A percentile compares a stretch with the other conserved stretches of the same genome.
These are phyloP conservation scores for Coffea canephora DNA, from an alignment of 257 asterid genomes.

Conservation along the genomic window DNA sequence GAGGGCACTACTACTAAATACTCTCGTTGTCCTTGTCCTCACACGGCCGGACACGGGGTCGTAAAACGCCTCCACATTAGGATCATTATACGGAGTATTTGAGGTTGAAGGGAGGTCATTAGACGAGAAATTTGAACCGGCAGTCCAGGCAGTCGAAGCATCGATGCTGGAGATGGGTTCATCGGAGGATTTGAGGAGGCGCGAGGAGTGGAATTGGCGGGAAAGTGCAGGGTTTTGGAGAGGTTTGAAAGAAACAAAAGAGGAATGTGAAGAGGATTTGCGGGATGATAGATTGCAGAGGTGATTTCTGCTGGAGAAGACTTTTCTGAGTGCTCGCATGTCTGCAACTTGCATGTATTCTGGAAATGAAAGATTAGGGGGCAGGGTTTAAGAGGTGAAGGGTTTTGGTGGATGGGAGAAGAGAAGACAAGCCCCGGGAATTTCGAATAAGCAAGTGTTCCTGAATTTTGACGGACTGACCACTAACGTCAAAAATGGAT, in stretches of 20 bases:
- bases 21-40: constrained; percentile 45
- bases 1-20: constrained; percentile 4
- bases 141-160: constrained; percentile 30
- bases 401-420: neutral
- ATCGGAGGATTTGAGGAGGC: constrained; percentile 27
- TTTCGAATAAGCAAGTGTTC: neutral
- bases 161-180: constrained; percentile 29
- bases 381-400: constrained; percentile 7
- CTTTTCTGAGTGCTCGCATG: constrained; percentile 55
- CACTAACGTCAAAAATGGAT: no score
- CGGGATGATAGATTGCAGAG: constrained; percentile 23
- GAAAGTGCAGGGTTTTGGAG: constrained; percentile 31
- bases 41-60: constrained; percentile 54
- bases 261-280: constrained; percentile 18
- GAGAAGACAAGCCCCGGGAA: constrained; percentile 12
- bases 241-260: constrained; percentile 26
- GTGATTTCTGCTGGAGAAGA: constrained; percentile 42
- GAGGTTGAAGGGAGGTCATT: constrained; percentile 19
- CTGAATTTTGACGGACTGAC: neutral
- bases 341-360: constrained; percentile 36
- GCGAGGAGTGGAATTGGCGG: constrained; percentile 36
- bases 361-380: neutral
- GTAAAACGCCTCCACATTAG: constrained; percentile 41
- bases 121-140: constrained; percentile 27
- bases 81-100: constrained; percentile 1